Evolutionary conservation across 2,329 filamentous ascomycete genomes (phyloP).

Genomic region (Zymoseptoria crescenta): DNA sequence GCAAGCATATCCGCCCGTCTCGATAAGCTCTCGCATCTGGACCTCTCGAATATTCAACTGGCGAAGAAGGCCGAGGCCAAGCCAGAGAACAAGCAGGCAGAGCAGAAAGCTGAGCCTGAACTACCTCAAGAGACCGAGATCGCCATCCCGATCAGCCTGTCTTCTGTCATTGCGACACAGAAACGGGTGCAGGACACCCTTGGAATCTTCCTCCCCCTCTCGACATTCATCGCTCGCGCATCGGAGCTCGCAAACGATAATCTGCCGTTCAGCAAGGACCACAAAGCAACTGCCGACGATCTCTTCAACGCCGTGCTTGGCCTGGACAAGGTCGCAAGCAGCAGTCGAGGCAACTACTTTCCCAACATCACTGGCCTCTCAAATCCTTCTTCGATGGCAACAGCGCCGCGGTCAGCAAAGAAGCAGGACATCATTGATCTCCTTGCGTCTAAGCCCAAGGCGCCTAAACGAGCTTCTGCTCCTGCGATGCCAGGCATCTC

Average conservation of each 20-base stretch:
- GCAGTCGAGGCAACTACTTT: slow-evolving; percentile 56
- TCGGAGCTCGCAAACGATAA: slow-evolving; percentile 81
- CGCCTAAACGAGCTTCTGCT: slow-evolving; percentile 14
- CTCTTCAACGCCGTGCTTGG: slow-evolving; percentile 87
- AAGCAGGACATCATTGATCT: slow-evolving; percentile 77
- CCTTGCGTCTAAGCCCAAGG: slow-evolving; percentile 47
- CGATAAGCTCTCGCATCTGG: slow-evolving; percentile 70
- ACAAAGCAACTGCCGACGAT: slow-evolving; percentile 65
- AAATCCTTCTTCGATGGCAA: slow-evolving; percentile 34
- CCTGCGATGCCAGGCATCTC: slow-evolving; percentile 25
- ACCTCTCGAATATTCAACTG: slow-evolving; percentile 91
- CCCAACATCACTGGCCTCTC: slow-evolving; percentile 56
- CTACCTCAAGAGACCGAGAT: slow-evolving; percentile 49
- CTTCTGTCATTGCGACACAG: slow-evolving; percentile 71
- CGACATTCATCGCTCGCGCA: slow-evolving; percentile 78
- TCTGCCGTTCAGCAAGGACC: slow-evolving; percentile 59
- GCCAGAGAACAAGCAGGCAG: slow-evolving; percentile 40
- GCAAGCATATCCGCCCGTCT: slow-evolving; percentile 63
- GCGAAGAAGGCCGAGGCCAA: slow-evolving; percentile 36
- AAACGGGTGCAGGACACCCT: slow-evolving; percentile 69
- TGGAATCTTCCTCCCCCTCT: slow-evolving; percentile 73
- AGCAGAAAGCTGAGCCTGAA: slow-evolving; percentile 34
- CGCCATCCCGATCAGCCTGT: slow-evolving; percentile 68
- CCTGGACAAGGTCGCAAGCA: slow-evolving; percentile 44
- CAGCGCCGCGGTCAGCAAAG: slow-evolving; percentile 32